These are phyloP conservation scores for Tulasnella sp. DNA, from an alignment of 768 basidiomycete genomes.

Conservation along the genomic window DNA sequence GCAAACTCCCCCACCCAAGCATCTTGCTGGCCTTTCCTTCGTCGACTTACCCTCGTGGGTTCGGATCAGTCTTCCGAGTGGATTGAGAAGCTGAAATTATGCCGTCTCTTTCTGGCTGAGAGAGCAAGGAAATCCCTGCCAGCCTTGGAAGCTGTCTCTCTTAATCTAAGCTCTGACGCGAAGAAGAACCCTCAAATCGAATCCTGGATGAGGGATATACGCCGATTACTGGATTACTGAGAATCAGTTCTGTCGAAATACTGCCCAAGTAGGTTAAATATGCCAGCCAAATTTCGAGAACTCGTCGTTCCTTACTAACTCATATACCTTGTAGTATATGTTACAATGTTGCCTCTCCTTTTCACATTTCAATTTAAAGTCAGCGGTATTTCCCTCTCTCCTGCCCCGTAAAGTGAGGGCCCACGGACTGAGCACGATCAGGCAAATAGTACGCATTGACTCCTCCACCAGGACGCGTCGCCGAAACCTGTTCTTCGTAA, in stretches of 20 bases:
- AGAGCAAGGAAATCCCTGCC: neutral
- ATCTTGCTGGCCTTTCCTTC: neutral
- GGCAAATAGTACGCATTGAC: too few relatives aligned
- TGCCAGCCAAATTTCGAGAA: neutral
- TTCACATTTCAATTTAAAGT: neutral
- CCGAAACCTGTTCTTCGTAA: too few relatives aligned
- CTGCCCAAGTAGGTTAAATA: neutral
- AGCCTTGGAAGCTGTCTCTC: neutral
- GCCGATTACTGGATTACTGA: neutral
- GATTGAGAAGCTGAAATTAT: neutral
- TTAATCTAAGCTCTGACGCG: neutral
- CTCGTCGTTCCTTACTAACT: neutral
- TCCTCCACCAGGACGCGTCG: too few relatives aligned
- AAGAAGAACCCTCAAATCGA: neutral
- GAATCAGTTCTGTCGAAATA: neutral
- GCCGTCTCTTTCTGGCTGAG: neutral
- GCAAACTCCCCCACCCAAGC: neutral
- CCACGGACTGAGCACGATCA: neutral
- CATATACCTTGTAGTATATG: neutral
- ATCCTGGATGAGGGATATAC: neutral
- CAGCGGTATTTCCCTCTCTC: neutral
- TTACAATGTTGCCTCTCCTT: neutral
- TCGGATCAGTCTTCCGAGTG: neutral
- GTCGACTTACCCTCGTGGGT: neutral
- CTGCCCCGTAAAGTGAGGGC: too few relatives aligned